These are phyloP conservation scores for Schoenoplectus triqueter DNA, from an alignment of 202 grass and related monocot genomes.

Conservation along the genomic window DNA sequence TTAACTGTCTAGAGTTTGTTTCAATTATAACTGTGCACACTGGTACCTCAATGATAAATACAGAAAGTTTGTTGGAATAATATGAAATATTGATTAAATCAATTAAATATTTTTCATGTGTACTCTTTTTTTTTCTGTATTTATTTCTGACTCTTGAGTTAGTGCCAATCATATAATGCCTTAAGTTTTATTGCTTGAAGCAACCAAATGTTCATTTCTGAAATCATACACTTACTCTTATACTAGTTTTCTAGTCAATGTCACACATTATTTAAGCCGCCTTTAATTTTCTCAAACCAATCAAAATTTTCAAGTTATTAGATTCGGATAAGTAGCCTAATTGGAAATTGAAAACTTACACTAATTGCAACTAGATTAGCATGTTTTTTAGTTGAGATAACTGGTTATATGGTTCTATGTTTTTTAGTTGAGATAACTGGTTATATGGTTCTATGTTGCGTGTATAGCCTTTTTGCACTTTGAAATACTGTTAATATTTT, in stretches of 20 bases:
- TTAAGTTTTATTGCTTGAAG: neutral
- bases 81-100: no score
- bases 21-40: no score
- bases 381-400: constrained; percentile 13
- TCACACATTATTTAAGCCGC: neutral
- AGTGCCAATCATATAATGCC: neutral
- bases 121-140: no score
- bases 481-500: neutral
- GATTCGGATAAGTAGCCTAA: neutral
- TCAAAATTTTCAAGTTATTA: neutral
- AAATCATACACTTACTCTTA: neutral
- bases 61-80: no score
- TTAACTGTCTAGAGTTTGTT: no score
- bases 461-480: neutral
- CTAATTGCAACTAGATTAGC: neutral
- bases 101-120: no score
- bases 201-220: neutral
- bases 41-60: no score
- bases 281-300: neutral
- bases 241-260: constrained; percentile 19
- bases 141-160: neutral
- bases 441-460: neutral
- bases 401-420: neutral
- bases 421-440: neutral
- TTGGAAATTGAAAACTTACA: neutral